phyloP scores from a whole-genome alignment of 2,329 filamentous ascomycete species.

The Paracoccidioides lutzii region DNA sequence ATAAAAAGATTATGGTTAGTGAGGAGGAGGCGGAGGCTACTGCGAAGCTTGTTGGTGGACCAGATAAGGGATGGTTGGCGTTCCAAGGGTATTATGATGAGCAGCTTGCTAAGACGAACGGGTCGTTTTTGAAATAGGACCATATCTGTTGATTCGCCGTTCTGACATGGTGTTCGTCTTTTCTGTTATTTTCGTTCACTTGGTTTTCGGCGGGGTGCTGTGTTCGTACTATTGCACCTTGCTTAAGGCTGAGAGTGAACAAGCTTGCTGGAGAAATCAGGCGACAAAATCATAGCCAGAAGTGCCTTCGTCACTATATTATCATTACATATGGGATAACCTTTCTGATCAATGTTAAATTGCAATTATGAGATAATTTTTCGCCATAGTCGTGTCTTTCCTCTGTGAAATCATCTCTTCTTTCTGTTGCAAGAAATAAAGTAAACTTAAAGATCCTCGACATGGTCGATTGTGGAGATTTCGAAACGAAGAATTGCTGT shows the following conservation, averaged over 20 bases:
- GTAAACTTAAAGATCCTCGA: neutral
- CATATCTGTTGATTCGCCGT: neutral
- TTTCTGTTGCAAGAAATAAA: neutral
- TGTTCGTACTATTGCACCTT: no score
- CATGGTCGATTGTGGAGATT: neutral
- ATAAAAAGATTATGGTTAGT: conserved; percentile 16
- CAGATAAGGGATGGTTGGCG: conserved; percentile 41
- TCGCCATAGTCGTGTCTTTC: neutral
- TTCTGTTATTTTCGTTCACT: no score
- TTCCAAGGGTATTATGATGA: conserved; percentile 45
- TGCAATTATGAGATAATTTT: neutral
- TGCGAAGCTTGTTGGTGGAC: conserved; percentile 16
- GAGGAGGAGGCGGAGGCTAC: conserved; percentile 17
- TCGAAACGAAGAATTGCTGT: neutral
- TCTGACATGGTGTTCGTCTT: neutral
- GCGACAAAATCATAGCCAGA: neutral
- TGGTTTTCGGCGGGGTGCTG: no score
- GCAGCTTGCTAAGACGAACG: conserved; percentile 38
- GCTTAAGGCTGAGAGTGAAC: neutral
- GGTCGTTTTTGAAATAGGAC: conserved; percentile 34
- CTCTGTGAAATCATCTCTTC: neutral
- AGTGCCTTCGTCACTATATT: neutral
- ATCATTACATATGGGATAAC: neutral
- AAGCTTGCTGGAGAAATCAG: neutral
- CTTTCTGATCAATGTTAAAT: neutral